These are phyloP conservation scores for Sphagnum fallax DNA, from an alignment of 228 moss, liverwort and hornwort species.

Conservation along the genomic window DNA sequence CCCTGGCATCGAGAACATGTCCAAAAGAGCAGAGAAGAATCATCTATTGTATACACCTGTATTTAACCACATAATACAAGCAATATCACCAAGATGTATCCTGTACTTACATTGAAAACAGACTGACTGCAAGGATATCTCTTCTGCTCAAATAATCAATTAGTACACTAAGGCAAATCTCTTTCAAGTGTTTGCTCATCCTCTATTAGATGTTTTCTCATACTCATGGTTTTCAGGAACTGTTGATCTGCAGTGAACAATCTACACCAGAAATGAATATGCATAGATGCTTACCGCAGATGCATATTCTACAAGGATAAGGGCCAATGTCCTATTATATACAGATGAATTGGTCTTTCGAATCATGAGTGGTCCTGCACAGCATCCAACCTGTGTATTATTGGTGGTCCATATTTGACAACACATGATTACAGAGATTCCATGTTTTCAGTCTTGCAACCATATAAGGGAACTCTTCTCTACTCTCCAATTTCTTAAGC, in stretches of 20 bases:
- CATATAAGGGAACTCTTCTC: too few species aligned
- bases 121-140: neutral
- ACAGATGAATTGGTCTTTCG: slow-evolving; percentile 38
- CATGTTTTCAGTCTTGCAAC: too few species aligned
- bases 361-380: slow-evolving; percentile 29
- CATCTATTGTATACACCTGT: slow-evolving; percentile 74
- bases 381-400: neutral
- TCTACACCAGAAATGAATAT: too few species aligned
- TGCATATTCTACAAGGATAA: slow-evolving; percentile 83
- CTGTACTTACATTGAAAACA: neutral
- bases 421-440: too few species aligned
- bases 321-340: slow-evolving; percentile 81
- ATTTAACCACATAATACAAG: neutral
- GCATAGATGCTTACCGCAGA: slow-evolving; percentile 46
- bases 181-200: too few species aligned
- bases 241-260: too few species aligned
- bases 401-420: too few species aligned
- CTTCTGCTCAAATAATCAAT: too few species aligned
- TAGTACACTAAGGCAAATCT: too few species aligned
- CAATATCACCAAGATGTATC: neutral
- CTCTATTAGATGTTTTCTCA: too few species aligned
- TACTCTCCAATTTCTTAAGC: too few species aligned
- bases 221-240: too few species aligned
- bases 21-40: slow-evolving; percentile 61
- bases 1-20: slow-evolving; percentile 87